Evolutionary conservation across 139 green algal species (phyloP), one percentile per base, ranked within the genome.

Genomic region (Tetraselmis chui): DNA sequence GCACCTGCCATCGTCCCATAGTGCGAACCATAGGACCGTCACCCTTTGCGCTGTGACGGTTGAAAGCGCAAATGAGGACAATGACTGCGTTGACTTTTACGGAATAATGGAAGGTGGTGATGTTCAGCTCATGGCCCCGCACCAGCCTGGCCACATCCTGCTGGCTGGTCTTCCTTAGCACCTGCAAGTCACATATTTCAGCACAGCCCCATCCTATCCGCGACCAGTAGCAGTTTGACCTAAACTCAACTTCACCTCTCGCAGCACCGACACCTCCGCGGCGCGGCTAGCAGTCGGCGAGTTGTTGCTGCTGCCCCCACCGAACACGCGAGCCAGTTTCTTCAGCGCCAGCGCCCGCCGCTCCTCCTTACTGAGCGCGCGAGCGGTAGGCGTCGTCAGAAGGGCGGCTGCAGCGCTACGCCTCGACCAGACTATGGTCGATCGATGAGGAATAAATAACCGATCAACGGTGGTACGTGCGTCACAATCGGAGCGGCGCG

Each of bases 291-390:
- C 74, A 2, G 26, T 18, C 26, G 26, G 2, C 74, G 2, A 30
- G 74, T 29, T 25, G 26, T 25, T 29, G 74, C 74, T 25, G 26
- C n/a, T 23, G 26, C n/a, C n/a, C 5, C n/a, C 26, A 25, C n/a
- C n/a, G 74, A 77, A 77, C 74, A 77, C 74, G 26, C n/a, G 74
- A 2, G 74, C 74, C 26, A 77, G 18, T 25, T 77, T 77, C 74
- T 11, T 23, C 26, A 77, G 74, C 74, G 74, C 74, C 25, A 77
- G 74, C 74, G 25, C n/a, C 26, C 74, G 74, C 74, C 74, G 74
- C 74, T 77, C 26, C 74, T 77, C 74, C n/a, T 22, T 25, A 29
- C 74, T 77, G 74, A n/a, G n/a, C n/a, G n/a, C n/a, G n/a, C n/a
- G n/a, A n/a, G n/a, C n/a, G n/a, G n/a, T n/a, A n/a, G n/a, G n/a